A percentile compares a stretch with the other conserved stretches of the same genome.
These are phyloP conservation scores for Phylloporus sp. DNA, from an alignment of 768 basidiomycete species.

Conservation along the genomic window DNA sequence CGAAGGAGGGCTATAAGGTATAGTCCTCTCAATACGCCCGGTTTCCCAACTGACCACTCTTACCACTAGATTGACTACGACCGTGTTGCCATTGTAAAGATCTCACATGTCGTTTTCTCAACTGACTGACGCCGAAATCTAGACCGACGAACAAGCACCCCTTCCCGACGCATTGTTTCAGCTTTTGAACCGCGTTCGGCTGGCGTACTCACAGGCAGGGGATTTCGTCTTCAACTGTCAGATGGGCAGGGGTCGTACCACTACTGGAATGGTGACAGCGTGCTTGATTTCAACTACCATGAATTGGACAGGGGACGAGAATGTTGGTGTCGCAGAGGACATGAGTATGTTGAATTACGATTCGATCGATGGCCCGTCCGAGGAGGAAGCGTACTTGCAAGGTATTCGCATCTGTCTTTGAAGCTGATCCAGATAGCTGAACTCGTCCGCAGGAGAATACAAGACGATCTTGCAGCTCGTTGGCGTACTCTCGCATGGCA, in stretches of 20 bases:
- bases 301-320: conserved; percentile 50
- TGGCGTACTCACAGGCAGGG: conserved; percentile 51
- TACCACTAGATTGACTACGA: conserved; percentile 68
- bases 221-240: conserved; percentile 96
- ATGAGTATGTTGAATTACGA: conserved; percentile 47
- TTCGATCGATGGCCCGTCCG: conserved; percentile 74
- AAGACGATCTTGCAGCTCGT: conserved; percentile 95
- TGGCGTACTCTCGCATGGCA: conserved; percentile 86
- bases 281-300: conserved; percentile 76
- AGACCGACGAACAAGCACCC: conserved; percentile 98
- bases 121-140: conserved; percentile 9
- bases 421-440: background rate
- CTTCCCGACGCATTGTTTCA: conserved; percentile 81
- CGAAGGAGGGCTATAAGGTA: conserved; percentile 68
- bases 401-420: conserved; percentile 39
- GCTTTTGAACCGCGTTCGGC: conserved; percentile 68
- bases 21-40: background rate
- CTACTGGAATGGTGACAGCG: conserved; percentile 93
- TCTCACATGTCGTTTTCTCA: background rate
- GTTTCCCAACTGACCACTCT: conserved; percentile 2
- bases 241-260: conserved; percentile 89
- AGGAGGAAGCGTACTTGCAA: conserved; percentile 85
- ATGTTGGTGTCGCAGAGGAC: conserved; percentile 35
- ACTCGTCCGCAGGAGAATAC: conserved; percentile 72
- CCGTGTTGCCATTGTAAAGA: conserved; percentile 77